Percentiles rank a stretch among this genome's conserved stretches.
phyloP scores from a whole-genome alignment of 1,139 yeast species.

The Pichia sp. region DNA sequence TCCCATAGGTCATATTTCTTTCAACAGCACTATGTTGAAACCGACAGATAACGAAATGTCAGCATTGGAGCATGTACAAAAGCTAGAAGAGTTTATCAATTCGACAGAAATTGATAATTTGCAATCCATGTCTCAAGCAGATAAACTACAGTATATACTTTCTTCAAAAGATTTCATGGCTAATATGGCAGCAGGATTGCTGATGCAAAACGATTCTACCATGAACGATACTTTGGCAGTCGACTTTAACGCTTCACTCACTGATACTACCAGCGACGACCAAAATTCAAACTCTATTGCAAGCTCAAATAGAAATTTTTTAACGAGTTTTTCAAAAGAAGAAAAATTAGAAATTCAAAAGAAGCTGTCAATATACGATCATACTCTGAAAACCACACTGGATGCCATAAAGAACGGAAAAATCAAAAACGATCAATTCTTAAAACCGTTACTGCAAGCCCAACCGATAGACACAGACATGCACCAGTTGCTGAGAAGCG shows the following conservation, averaged over 20 bases:
- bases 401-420: conserved; percentile 32
- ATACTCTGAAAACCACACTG: conserved; percentile 30
- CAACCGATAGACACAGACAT: conserved; percentile 11
- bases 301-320: conserved; percentile 1
- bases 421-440: conserved; percentile 21
- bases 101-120: conserved; percentile 15
- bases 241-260: background rate
- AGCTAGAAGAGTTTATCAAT: conserved; percentile 12
- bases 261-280: background rate
- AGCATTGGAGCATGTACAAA: conserved; percentile 10
- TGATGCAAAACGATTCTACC: background rate
- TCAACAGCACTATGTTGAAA: background rate
- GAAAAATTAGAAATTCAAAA: conserved; percentile 18
- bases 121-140: conserved; percentile 20
- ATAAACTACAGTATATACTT: conserved; percentile 19
- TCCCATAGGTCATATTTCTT: too few relatives aligned
- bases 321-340: conserved; percentile 9
- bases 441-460: conserved; percentile 7
- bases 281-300: background rate
- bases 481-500: conserved; percentile 11
- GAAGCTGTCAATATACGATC: conserved; percentile 25
- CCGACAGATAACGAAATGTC: conserved; percentile 1
- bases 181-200: conserved; percentile 9
- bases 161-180: conserved; percentile 20
- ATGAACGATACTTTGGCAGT: background rate